Percentiles rank a stretch among this genome's conserved stretches.
Evolutionary conservation across 345 rosid genomes (phyloP).

Genomic region (Salix dunnii): DNA sequence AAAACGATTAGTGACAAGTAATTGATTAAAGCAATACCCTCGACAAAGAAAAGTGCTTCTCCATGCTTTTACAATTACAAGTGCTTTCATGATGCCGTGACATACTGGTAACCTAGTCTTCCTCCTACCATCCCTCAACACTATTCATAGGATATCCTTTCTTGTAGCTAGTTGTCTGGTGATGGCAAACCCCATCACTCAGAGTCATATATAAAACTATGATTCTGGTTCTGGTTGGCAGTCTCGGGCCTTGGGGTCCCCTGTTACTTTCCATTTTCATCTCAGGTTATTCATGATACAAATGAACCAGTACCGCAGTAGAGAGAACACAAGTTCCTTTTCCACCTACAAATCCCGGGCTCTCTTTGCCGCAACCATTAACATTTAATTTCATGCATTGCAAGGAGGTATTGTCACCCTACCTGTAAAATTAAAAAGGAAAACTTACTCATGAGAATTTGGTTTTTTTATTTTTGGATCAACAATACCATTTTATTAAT

Average conservation of each 20-base stretch:
- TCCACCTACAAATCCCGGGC: too few species aligned
- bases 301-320: background rate
- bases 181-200: background rate
- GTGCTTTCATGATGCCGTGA: slow-evolving; percentile 4
- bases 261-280: background rate
- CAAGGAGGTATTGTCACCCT: too few species aligned
- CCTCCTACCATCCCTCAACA: background rate
- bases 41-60: background rate
- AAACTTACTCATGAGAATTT: too few species aligned
- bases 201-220: background rate
- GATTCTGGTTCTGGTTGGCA: background rate
- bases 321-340: too few species aligned
- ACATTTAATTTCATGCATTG: too few species aligned
- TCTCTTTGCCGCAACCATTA: too few species aligned
- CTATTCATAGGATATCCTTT: background rate
- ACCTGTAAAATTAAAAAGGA: too few species aligned
- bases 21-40: background rate
- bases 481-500: too few species aligned
- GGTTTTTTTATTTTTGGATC: too few species aligned
- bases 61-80: background rate
- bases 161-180: background rate
- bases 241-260: background rate
- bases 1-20: slow-evolving; percentile 8
- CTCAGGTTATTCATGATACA: background rate
- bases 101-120: too few species aligned